Evolutionary conservation across 768 basidiomycete species (phyloP).

Genomic region (Tricholomella constricta): DNA sequence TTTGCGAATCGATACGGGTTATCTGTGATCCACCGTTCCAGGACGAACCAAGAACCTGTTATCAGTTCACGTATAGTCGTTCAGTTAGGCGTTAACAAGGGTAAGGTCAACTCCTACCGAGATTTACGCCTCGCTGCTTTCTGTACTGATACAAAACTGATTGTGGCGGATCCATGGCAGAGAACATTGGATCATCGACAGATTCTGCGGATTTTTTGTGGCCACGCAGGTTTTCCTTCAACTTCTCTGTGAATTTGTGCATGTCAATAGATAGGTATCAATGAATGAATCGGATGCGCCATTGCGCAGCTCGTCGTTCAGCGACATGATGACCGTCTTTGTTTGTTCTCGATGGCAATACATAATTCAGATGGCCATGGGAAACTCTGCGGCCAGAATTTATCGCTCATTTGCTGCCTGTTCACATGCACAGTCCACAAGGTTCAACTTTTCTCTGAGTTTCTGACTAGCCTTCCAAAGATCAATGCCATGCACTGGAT

Average conservation of each 20-base stretch:
- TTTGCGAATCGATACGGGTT: slow-evolving; percentile 55
- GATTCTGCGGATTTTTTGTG: neutral
- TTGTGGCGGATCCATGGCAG: neutral
- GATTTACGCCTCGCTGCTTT: slow-evolving; percentile 80
- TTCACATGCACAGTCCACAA: no score
- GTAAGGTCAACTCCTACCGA: slow-evolving; percentile 50
- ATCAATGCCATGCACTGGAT: no score
- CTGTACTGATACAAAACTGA: slow-evolving; percentile 50
- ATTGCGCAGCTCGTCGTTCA: neutral
- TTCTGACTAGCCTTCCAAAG: no score
- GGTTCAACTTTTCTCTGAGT: no score
- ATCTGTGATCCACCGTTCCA: slow-evolving; percentile 76
- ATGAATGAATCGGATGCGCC: neutral
- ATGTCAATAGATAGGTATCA: neutral
- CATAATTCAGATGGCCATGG: no score
- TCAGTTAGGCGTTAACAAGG: neutral
- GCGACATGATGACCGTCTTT: neutral
- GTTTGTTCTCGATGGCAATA: neutral
- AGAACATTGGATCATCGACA: neutral
- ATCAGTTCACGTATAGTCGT: slow-evolving; percentile 5
- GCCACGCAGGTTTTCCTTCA: neutral
- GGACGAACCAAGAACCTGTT: slow-evolving; percentile 77
- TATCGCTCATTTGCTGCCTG: no score
- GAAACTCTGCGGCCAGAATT: no score
- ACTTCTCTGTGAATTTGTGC: slow-evolving; percentile 1